A percentile compares a stretch with the other conserved stretches of the same genome.
Evolutionary conservation across 306 rosid genomes (phyloP).

Genomic region (Malus orientalis): DNA sequence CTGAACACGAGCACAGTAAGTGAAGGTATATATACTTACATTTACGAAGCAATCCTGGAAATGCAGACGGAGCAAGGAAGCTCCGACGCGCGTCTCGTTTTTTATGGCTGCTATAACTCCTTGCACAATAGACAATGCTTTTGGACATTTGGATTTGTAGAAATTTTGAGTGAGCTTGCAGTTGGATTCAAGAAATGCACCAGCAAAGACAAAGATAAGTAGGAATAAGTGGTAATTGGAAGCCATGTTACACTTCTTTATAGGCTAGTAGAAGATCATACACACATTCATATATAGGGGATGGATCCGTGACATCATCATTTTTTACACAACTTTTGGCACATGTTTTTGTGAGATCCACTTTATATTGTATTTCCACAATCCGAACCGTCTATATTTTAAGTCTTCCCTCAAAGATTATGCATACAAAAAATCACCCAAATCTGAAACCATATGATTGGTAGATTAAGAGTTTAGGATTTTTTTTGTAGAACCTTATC

Average conservation of each 20-base stretch:
- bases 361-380: too few relatives aligned
- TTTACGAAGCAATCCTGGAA: conserved; percentile 69
- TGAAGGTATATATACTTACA: conserved; percentile 23
- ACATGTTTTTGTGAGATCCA: too few relatives aligned
- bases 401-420: too few relatives aligned
- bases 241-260: conserved; percentile 24
- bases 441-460: too few relatives aligned
- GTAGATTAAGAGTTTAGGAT: too few relatives aligned
- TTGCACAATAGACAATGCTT: conserved; percentile 27
- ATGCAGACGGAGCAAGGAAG: conserved; percentile 54
- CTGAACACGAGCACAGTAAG: neutral
- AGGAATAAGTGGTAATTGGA: conserved; percentile 14
- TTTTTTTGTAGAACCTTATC: too few relatives aligned
- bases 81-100: conserved; percentile 39
- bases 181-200: conserved; percentile 7
- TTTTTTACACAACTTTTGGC: too few relatives aligned
- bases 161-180: conserved; percentile 17
- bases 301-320: too few relatives aligned
- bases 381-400: too few relatives aligned
- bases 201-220: conserved; percentile 20
- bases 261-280: neutral
- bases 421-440: too few relatives aligned
- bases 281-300: too few relatives aligned
- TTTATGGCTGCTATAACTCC: conserved; percentile 28
- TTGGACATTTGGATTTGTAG: conserved; percentile 38